These are phyloP conservation scores for Metarhizium rileyi DNA, from an alignment of 2,329 filamentous ascomycete genomes.

Conservation along the genomic window DNA sequence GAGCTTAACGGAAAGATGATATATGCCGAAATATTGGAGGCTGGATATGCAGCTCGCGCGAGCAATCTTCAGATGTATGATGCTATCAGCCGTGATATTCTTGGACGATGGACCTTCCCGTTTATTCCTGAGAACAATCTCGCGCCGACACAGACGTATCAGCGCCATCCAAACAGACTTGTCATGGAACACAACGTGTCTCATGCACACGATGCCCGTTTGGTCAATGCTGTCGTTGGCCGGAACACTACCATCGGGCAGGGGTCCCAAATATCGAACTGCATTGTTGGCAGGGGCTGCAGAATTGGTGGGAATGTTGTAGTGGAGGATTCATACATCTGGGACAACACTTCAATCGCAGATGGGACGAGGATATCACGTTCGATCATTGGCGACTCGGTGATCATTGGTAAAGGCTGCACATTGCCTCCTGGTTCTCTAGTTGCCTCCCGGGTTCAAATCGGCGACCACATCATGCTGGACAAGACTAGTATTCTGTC, in stretches of 20 bases:
- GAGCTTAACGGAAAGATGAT: conserved; percentile 97
- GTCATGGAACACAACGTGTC: conserved; percentile 73
- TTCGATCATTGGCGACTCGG: conserved; percentile 68
- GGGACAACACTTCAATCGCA: conserved; percentile 72
- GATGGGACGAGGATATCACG: conserved; percentile 62
- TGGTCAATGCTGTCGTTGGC: conserved; percentile 68
- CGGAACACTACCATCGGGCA: conserved; percentile 66
- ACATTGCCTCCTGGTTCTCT: conserved; percentile 63
- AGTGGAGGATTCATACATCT: conserved; percentile 74
- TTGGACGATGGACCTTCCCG: conserved; percentile 80
- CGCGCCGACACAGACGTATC: conserved; percentile 66
- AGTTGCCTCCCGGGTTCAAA: conserved; percentile 66
- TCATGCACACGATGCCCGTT: conserved; percentile 59
- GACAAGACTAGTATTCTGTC: conserved; percentile 24
- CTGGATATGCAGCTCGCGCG: conserved; percentile 79
- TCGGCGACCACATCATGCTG: conserved; percentile 51
- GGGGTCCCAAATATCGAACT: conserved; percentile 59
- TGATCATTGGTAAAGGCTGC: conserved; percentile 60
- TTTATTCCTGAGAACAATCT: conserved; percentile 85
- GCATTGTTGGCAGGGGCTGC: conserved; percentile 75
- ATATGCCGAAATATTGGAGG: conserved; percentile 73
- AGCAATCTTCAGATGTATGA: conserved; percentile 85
- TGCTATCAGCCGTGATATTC: conserved; percentile 76
- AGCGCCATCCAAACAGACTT: conserved; percentile 56
- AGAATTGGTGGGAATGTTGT: conserved; percentile 76